Evolutionary conservation across 169 alveolate species (phyloP), one percentile per base, ranked within the genome.

Genomic region (Theileria luwenshuni): DNA sequence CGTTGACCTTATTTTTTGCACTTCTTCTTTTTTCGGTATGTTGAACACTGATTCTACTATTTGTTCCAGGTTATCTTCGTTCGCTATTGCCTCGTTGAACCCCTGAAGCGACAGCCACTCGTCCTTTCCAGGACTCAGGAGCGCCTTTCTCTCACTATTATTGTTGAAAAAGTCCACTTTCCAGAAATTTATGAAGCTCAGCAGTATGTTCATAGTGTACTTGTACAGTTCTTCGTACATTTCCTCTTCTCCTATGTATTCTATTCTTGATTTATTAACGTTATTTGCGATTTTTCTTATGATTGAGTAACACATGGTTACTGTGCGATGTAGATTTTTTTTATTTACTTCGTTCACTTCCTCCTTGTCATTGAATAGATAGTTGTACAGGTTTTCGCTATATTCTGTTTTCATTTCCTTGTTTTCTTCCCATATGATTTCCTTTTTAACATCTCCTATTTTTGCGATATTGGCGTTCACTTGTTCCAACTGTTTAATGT

Each of bases 91-190:
- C 59, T 76, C 86, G 43, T 76, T 76, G 68, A 70, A 79, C 19
- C 89, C 84, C 51, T 81, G 84, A 23, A 81, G 43, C 21, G 85
- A 61, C 8, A 73, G 47, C 89, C 84, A 81, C 41, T 81, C 89
- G 30, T 81, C 89, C 49, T 73, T 83, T 3, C 89, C 89, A 7
- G 89, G 89, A 61, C 89, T 73, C 70, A 81, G 43, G n/a, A 81
- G 67, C 32, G 69, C 75, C 68, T 81, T 62, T 33, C 84, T 61
- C 73, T 69, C 62, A 5, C 48, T 62, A 41, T 56, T 32, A 19
- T 60, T 62, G n/a, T 41, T 51, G 32, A 72, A 48, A 30, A 81
- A 73, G 23, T 48, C 75, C 7, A 75, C 72, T 19, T 60, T 15
- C 85, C 84, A 81, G 74, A 81, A 62, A 17, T 76, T 75, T 8